Conservation (phyloP, 2,329 filamentous ascomycete genomes). For the Colletotrichum lentis region DNA sequence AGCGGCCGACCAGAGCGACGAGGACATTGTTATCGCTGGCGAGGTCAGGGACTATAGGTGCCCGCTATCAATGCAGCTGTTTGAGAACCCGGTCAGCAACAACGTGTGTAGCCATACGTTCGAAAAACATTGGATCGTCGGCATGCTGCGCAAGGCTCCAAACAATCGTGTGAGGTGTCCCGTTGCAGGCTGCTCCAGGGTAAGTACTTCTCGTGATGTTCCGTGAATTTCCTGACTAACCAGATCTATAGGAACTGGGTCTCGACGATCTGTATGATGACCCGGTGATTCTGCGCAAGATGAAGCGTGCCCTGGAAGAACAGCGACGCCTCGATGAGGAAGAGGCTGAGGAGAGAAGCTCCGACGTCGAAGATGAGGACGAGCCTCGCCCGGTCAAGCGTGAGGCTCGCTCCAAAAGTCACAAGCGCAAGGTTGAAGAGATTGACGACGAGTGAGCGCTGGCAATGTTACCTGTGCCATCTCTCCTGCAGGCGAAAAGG, state of each 20-base stretch:
- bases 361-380: slow-evolving; percentile 11
- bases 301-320: slow-evolving; percentile 58
- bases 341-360: slow-evolving; percentile 48
- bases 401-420: slow-evolving; percentile 4
- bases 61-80: slow-evolving; percentile 70
- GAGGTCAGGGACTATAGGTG: slow-evolving; percentile 73
- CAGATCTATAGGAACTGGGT: slow-evolving; percentile 54
- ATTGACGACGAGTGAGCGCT: slow-evolving; percentile 34
- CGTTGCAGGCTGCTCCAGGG: slow-evolving; percentile 69
- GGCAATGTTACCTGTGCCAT: background rate
- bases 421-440: slow-evolving; percentile 25
- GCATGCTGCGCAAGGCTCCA: slow-evolving; percentile 56
- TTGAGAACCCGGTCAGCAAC: slow-evolving; percentile 73
- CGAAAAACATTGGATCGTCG: slow-evolving; percentile 69
- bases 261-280: slow-evolving; percentile 65
- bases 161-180: slow-evolving; percentile 64
- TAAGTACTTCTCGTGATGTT: slow-evolving; percentile 44
- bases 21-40: slow-evolving; percentile 73
- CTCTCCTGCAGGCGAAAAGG: background rate
- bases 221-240: slow-evolving; percentile 19
- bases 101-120: slow-evolving; percentile 76
- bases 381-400: slow-evolving; percentile 19
- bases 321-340: slow-evolving; percentile 56
- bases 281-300: slow-evolving; percentile 63
- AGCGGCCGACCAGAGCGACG: slow-evolving; percentile 64